Conservation (phyloP, 768 basidiomycete genomes). For the Stropharia rugosoannulata region DNA sequence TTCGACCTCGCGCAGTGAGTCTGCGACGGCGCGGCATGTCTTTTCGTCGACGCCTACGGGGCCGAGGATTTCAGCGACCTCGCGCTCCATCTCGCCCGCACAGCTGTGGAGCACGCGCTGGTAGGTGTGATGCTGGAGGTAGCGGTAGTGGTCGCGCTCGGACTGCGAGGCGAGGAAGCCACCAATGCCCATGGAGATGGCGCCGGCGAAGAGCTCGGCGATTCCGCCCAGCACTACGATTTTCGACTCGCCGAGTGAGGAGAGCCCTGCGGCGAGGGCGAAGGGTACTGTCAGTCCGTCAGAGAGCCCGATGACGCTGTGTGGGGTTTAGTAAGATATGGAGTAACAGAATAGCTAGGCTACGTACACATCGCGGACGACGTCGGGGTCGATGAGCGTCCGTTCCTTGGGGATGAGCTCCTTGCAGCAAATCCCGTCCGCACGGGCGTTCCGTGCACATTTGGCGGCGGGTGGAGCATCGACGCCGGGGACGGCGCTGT, state of each 20-base stretch:
- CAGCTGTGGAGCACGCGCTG: slow-evolving; percentile 88
- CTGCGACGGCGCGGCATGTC: slow-evolving; percentile 76
- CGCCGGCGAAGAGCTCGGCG: slow-evolving; percentile 95
- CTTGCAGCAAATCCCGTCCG: slow-evolving; percentile 81
- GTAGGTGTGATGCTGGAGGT: slow-evolving; percentile 69
- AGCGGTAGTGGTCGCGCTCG: slow-evolving; percentile 93
- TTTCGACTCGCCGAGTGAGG: slow-evolving; percentile 83
- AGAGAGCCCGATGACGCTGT: slow-evolving; percentile 84
- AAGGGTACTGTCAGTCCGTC: slow-evolving; percentile 93
- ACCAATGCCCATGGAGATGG: slow-evolving; percentile 98
- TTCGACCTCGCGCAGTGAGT: slow-evolving; percentile 69
- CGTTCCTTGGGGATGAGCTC: slow-evolving; percentile 84
- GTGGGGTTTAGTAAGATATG: neutral
- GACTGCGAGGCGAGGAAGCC: slow-evolving; percentile 97
- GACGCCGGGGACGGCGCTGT: slow-evolving; percentile 35
- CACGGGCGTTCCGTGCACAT: slow-evolving; percentile 53
- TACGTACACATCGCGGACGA: slow-evolving; percentile 83
- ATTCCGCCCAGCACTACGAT: slow-evolving; percentile 94
- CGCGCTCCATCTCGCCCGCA: slow-evolving; percentile 94
- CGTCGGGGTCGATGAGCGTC: slow-evolving; percentile 80
- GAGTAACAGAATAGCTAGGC: neutral
- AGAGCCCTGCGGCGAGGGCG: slow-evolving; percentile 85
- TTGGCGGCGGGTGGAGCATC: slow-evolving; percentile 50
- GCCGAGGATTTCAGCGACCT: slow-evolving; percentile 84
- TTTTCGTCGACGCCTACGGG: slow-evolving; percentile 88